Conservation (phyloP, 1,139 yeast species). For the Suhomyces bolitotheri region DNA sequence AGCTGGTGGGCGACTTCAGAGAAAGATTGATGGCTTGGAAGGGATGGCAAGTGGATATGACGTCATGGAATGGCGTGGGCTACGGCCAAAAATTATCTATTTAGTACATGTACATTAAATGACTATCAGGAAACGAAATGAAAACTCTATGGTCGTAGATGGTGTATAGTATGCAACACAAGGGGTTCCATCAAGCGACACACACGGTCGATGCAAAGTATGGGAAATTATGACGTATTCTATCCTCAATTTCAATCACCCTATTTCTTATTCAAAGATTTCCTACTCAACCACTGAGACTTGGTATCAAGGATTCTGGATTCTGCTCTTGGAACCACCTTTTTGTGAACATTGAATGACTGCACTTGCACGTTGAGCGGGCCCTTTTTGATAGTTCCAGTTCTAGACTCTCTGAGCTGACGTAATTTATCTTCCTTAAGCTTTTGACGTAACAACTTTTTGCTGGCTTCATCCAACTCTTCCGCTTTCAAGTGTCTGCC, state of each 20-base stretch:
- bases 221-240: too few species aligned
- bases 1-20: constrained; percentile 38
- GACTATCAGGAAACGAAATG: constrained; percentile 6
- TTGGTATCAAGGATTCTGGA: constrained; percentile 41
- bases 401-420: constrained; percentile 40
- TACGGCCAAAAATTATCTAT: constrained; percentile 9
- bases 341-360: constrained; percentile 25
- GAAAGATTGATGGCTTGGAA: constrained; percentile 62
- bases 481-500: constrained; percentile 42
- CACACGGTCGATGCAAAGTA: neutral
- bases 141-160: constrained; percentile 2
- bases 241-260: too few species aligned
- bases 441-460: constrained; percentile 23
- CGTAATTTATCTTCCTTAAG: constrained; percentile 45
- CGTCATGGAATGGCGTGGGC: constrained; percentile 52
- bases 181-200: neutral
- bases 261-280: constrained; percentile 44
- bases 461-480: constrained; percentile 35
- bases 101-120: constrained; percentile 10
- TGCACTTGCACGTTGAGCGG: constrained; percentile 57
- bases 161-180: too few species aligned
- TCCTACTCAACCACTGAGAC: constrained; percentile 63
- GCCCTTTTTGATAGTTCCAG: constrained; percentile 47
- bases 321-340: constrained; percentile 50
- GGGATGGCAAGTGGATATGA: constrained; percentile 86